Evolutionary conservation across 371 early-diverging fungal genomes (phyloP).

Genomic region (Rhizopus arrhizus): DNA sequence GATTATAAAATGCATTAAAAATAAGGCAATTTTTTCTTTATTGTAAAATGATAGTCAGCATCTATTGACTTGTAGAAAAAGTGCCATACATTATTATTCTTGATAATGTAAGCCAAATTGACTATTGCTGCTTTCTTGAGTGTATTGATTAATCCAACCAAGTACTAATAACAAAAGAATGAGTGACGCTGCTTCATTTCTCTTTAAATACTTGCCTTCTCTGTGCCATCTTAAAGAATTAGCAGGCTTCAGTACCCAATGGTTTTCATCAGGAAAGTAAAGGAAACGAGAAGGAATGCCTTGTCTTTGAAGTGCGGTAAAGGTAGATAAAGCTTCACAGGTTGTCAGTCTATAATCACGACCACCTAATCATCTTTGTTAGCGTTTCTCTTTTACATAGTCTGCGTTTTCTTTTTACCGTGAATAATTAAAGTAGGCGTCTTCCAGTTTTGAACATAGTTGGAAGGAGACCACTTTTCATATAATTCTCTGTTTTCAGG

Average conservation of each 20-base stretch:
- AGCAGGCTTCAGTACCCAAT: constrained; percentile 76
- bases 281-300: constrained; percentile 71
- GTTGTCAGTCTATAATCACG: constrained; percentile 71
- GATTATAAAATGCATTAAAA: too few species aligned
- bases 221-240: constrained; percentile 78
- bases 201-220: constrained; percentile 48
- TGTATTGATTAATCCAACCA: neutral
- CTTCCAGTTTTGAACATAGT: constrained; percentile 74
- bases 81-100: too few species aligned
- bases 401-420: constrained; percentile 26
- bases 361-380: constrained; percentile 14
- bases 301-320: constrained; percentile 79
- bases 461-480: constrained; percentile 74
- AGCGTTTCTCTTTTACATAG: neutral
- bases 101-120: neutral
- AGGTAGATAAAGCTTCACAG: constrained; percentile 74
- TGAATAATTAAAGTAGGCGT: constrained; percentile 85
- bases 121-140: neutral
- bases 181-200: neutral
- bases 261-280: constrained; percentile 85
- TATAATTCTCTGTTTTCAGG: constrained; percentile 57
- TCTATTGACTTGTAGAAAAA: too few species aligned
- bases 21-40: too few species aligned
- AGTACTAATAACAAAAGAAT: neutral
- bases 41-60: too few species aligned